Evolutionary conservation across 352 stramenopile species (phyloP), one percentile per base, ranked within the genome.

Genomic region (Pythium volutum): DNA sequence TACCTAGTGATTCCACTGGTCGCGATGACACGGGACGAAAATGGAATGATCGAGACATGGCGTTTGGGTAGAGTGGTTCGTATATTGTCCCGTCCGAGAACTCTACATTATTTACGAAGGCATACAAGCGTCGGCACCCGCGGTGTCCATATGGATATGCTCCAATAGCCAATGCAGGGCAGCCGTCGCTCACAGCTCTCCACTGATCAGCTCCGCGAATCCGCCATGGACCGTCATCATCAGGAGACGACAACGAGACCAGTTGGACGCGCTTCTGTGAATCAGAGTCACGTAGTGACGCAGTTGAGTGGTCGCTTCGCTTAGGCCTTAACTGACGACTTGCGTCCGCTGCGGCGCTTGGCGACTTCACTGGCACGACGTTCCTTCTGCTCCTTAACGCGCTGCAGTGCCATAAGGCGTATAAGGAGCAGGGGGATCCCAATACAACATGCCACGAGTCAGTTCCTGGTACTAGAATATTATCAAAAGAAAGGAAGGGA

Each of bases 311-410:
- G 56, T 42, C 53, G 79, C 73, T 91, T 93, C 53, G 79, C 73
- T 89, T 93, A 91, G 55, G 88, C 83, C 80, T 98, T 96, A 53
- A 95, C 82, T 77, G 89, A 95, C 73, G 83, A 90, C 95, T 98
- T 90, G 79, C 97, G 94, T 73, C 96, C 98, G 78, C 91, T 98
- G 79, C 97, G 90, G 84, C 97, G 94, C 95, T 99, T 99, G 74
- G 92, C 97, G 74, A 99, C 96, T 69, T 98, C 91, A 71, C 93
- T 98, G 77, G 95, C 91, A 87, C 96, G 88, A 77, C 95, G 91
- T 79, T 99, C 97, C 87, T 98, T 98, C 84, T 98, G 90, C 85
- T 99, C 96, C 77, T 98, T 98, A 78, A 98, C 81, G 81, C 96
- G 87, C 89, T 99, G 93, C 74, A 98, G 95, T 95, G 87, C 87